Percentiles rank a stretch among this genome's conserved stretches.
phyloP scores from a whole-genome alignment of 768 basidiomycete species.

The Rhodosporidiobolus odoratus region DNA sequence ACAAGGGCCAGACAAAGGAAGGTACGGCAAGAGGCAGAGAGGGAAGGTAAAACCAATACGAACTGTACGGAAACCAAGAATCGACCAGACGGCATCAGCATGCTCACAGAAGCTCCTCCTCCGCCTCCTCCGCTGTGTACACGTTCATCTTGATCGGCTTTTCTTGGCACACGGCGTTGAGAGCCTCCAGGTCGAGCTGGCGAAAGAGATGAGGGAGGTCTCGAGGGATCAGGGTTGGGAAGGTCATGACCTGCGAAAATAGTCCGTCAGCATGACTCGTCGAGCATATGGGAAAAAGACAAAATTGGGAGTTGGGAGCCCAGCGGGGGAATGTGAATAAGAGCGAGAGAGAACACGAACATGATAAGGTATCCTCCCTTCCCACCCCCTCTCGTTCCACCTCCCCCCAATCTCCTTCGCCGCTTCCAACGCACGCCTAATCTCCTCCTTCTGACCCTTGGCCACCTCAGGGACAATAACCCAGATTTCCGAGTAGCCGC shows the following conservation, averaged over 20 bases:
- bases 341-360: conserved; percentile 1
- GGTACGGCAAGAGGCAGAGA: background rate
- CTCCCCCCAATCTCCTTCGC: background rate
- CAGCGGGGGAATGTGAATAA: too few species aligned
- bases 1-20: too few species aligned
- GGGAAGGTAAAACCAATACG: background rate
- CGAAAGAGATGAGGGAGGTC: conserved; percentile 28
- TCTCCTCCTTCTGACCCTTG: background rate
- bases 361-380: conserved; percentile 15
- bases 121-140: conserved; percentile 20
- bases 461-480: conserved; percentile 1
- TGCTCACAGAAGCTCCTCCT: conserved; percentile 4
- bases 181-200: conserved; percentile 10
- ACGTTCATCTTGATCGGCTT: conserved; percentile 9
- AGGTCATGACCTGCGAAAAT: conserved; percentile 19
- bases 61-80: background rate
- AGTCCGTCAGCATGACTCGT: background rate
- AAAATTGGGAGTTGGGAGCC: background rate
- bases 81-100: background rate
- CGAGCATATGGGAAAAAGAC: background rate
- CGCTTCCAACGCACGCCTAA: conserved; percentile 16
- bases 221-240: conserved; percentile 19
- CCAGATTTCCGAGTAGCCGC: conserved; percentile 18
- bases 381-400: conserved; percentile 23
- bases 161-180: conserved; percentile 16